phyloP scores from a whole-genome alignment of 495 filamentous ascomycete genomes.

The Cercophora scortea region DNA sequence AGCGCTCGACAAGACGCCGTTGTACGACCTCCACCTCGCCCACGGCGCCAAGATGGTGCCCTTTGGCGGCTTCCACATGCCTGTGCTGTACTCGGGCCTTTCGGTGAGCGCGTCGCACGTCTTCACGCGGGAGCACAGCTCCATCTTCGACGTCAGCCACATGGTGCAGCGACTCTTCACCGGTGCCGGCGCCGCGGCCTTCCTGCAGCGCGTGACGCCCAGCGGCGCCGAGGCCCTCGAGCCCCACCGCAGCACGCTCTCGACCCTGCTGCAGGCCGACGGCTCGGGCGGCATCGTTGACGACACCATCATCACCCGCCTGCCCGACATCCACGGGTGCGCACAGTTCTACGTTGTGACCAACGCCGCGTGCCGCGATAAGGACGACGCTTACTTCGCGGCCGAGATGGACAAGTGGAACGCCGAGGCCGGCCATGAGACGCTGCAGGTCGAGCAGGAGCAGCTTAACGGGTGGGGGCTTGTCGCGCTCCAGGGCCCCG shows the following conservation, averaged over 20 bases:
- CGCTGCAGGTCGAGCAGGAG: slow-evolving; percentile 43
- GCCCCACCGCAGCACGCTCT: slow-evolving; percentile 62
- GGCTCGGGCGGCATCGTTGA: slow-evolving; percentile 85
- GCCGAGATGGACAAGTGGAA: slow-evolving; percentile 56
- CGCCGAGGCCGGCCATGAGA: slow-evolving; percentile 42
- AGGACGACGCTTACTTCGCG: slow-evolving; percentile 70
- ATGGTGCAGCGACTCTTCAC: slow-evolving; percentile 64
- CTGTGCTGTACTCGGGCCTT: slow-evolving; percentile 73
- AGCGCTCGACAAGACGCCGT: slow-evolving; percentile 58
- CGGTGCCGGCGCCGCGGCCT: slow-evolving; percentile 67
- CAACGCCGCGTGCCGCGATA: slow-evolving; percentile 85
- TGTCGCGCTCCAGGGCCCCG: slow-evolving; percentile 82
- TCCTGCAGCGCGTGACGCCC: slow-evolving; percentile 77
- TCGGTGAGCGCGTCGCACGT: slow-evolving; percentile 72
- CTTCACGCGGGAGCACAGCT: slow-evolving; percentile 79
- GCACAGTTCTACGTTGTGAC: slow-evolving; percentile 83
- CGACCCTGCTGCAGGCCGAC: slow-evolving; percentile 63
- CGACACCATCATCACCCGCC: slow-evolving; percentile 79
- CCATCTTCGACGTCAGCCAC: slow-evolving; percentile 82
- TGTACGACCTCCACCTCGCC: slow-evolving; percentile 74
- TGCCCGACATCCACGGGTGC: slow-evolving; percentile 37
- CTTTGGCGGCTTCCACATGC: slow-evolving; percentile 93
- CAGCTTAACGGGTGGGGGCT: slow-evolving; percentile 62
- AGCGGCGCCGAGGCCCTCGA: slow-evolving; percentile 42
- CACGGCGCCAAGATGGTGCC: slow-evolving; percentile 90